Evolutionary conservation across 352 stramenopile species (phyloP).

Genomic region (Phytophthora cajani): DNA sequence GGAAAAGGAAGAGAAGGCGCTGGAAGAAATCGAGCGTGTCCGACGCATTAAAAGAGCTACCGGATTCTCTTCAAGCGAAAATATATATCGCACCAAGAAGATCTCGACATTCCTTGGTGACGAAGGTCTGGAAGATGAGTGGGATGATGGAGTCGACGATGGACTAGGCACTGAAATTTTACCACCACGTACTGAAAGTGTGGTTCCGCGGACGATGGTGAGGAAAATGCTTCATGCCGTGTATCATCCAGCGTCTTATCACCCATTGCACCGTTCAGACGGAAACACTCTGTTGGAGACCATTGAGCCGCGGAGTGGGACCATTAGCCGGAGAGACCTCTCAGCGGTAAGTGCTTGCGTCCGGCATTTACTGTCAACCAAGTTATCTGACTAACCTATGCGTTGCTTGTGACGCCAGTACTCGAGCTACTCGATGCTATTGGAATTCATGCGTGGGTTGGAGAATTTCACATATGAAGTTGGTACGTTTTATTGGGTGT

Average conservation of each 20-base stretch:
- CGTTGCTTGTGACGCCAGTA: constrained; percentile 17
- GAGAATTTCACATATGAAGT: constrained; percentile 52
- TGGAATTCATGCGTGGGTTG: constrained; percentile 47
- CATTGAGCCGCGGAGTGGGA: constrained; percentile 46
- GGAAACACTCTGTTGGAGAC: constrained; percentile 54
- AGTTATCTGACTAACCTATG: neutral
- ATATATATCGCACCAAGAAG: constrained; percentile 48
- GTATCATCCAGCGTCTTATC: constrained; percentile 45
- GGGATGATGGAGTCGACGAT: constrained; percentile 38
- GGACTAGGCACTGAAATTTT: constrained; percentile 26
- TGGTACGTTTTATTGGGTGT: constrained; percentile 34
- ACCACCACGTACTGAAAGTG: constrained; percentile 22
- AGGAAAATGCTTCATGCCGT: constrained; percentile 32
- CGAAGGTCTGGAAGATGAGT: constrained; percentile 29
- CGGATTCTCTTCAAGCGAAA: constrained; percentile 52
- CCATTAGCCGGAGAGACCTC: constrained; percentile 14
- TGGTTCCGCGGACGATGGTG: constrained; percentile 36
- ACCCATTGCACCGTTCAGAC: constrained; percentile 43
- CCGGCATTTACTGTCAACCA: neutral
- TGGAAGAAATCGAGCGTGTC: constrained; percentile 37
- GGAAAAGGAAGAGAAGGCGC: constrained; percentile 24
- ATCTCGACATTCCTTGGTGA: constrained; percentile 34
- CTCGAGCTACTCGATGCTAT: constrained; percentile 28
- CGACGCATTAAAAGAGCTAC: constrained; percentile 42
- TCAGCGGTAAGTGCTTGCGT: constrained; percentile 28